Conservation (phyloP, 2,329 filamentous ascomycete genomes). For the Cladophialophora exuberans region DNA sequence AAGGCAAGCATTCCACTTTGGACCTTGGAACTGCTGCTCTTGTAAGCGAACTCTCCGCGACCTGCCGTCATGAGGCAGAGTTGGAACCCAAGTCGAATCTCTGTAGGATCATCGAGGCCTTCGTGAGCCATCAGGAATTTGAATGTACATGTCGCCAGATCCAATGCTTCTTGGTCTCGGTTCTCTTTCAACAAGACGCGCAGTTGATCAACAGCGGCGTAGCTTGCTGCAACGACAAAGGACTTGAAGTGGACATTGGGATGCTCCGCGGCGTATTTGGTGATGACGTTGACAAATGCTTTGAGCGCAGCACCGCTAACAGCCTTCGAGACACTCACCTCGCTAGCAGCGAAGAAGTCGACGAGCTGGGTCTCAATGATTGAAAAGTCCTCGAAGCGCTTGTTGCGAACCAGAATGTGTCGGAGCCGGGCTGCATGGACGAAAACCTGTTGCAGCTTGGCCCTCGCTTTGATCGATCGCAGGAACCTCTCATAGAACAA, state of each 20-base stretch:
- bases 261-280: slow-evolving; percentile 38
- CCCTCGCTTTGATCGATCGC: slow-evolving; percentile 37
- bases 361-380: slow-evolving; percentile 41
- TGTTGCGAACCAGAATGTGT: slow-evolving; percentile 39
- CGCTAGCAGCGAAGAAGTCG: slow-evolving; percentile 38
- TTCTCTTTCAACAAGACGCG: slow-evolving; percentile 13
- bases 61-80: slow-evolving; percentile 42
- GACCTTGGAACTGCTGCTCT: slow-evolving; percentile 35
- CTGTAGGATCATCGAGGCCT: slow-evolving; percentile 32
- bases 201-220: slow-evolving; percentile 17
- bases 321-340: slow-evolving; percentile 32
- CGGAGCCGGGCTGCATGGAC: slow-evolving; percentile 38
- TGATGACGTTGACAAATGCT: slow-evolving; percentile 32
- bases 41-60: slow-evolving; percentile 10
- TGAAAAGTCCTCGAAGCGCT: slow-evolving; percentile 36
- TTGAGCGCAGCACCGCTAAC: slow-evolving; percentile 31
- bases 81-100: slow-evolving; percentile 42
- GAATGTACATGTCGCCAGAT: slow-evolving; percentile 30
- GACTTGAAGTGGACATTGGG: slow-evolving; percentile 18
- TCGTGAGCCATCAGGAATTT: slow-evolving; percentile 26
- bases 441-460: slow-evolving; percentile 41
- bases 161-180: slow-evolving; percentile 18
- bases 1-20: slow-evolving; percentile 39
- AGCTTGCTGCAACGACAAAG: slow-evolving; percentile 15
- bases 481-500: slow-evolving; percentile 46